Evolutionary conservation across 768 basidiomycete species (phyloP), one percentile per base, ranked within the genome.

Genomic region (Pulveroboletus sp.): DNA sequence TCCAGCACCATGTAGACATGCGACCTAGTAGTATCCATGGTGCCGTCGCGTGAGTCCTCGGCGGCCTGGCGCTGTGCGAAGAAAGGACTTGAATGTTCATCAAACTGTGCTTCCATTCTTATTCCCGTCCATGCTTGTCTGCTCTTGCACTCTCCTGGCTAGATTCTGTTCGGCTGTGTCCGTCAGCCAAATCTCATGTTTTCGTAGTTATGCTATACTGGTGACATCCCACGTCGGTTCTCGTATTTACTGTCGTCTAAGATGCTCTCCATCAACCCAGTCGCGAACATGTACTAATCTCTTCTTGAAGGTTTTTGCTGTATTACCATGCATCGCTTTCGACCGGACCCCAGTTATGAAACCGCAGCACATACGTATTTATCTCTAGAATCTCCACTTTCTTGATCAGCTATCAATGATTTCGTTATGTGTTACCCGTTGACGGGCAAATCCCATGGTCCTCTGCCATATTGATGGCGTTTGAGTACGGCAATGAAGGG

Each of bases 1-100:
- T 69, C 21, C 62, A 66, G 21, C 64, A 69, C 33, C 66, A 66
- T n/a, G 50, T 69, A 18, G 68, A 68, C 39, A 59, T 70, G 64
- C 64, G 66, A 3, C 2, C 67, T 0, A 60, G 53, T 11, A 62
- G 57, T 15, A 50, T 66, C 21, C 68, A 68, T 38, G 66, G 67
- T 27, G 57, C 68, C 2, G 57, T 68, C 28, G 66, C 66, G 42
- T 68, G 52, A 66, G 36, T n/a, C 33, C 39, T 32, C 39, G 56
- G 55, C 33, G 45, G 62, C 55, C 55, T 36, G 57, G 62, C 30
- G 66, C 49, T 52, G 55, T 52, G 46, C 33, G 47, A 43, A 57
- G 26, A 49, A 52, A 47, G 32, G 36, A 10, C 5, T 33, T 8
- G 40, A 32, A 18, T 26, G 40, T 17, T 10, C 36, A 21, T 46